These are phyloP conservation scores for Nyctanthes arbortristis DNA, from an alignment of 257 asterid genomes.

Conservation along the genomic window DNA sequence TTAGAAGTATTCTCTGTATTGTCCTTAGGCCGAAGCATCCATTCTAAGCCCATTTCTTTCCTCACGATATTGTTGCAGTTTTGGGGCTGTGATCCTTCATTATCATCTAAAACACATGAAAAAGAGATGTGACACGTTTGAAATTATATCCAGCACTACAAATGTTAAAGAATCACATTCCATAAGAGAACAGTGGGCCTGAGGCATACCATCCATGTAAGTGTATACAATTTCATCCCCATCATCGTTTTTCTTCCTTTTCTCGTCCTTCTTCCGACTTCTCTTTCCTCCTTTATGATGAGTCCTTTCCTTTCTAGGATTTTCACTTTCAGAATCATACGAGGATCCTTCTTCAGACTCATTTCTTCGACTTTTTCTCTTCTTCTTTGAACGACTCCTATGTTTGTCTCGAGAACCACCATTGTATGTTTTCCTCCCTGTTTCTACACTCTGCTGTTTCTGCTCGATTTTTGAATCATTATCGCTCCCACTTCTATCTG, in stretches of 20 bases:
- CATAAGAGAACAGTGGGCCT: background rate
- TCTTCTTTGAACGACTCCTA: constrained; percentile 38
- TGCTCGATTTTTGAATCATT: constrained; percentile 38
- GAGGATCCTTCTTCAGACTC: constrained; percentile 38
- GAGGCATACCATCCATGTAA: constrained; percentile 32
- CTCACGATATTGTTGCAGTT: constrained; percentile 40
- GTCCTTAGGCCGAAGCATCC: constrained; percentile 88
- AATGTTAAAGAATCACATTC: background rate
- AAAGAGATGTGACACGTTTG: constrained; percentile 1
- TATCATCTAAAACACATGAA: constrained; percentile 32
- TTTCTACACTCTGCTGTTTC: constrained; percentile 34
- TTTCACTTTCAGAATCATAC: constrained; percentile 41
- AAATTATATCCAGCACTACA: background rate
- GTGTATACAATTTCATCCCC: constrained; percentile 21
- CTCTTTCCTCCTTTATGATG: constrained; percentile 24
- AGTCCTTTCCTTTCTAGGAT: constrained; percentile 27
- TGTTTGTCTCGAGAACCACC: constrained; percentile 32
- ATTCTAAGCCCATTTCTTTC: constrained; percentile 93
- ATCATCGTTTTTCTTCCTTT: constrained; percentile 21
- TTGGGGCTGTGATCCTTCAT: constrained; percentile 40
- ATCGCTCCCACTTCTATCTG: constrained; percentile 47
- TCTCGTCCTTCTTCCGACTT: constrained; percentile 28
- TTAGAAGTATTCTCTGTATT: constrained; percentile 33
- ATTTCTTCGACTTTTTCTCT: constrained; percentile 36
- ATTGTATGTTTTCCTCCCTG: constrained; percentile 40